phyloP scores from a whole-genome alignment of 352 stramenopile genomes.

The Thalassiosira exigua region DNA sequence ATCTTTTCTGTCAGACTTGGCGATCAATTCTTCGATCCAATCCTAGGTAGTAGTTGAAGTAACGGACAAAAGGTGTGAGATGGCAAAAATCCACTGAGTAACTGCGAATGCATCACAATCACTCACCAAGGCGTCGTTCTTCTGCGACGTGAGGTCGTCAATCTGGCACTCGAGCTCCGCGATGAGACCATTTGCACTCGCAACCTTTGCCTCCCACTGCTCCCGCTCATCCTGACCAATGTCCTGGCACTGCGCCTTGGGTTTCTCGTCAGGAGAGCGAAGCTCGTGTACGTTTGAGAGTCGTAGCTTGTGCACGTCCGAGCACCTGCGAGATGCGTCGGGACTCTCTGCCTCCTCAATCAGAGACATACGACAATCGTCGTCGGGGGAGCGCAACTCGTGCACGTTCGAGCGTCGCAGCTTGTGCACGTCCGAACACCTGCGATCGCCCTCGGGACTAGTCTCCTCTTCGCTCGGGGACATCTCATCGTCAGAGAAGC shows the following conservation, averaged over 20 bases:
- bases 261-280: too few relatives aligned
- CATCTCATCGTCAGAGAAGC: too few relatives aligned
- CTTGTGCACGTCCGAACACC: too few relatives aligned
- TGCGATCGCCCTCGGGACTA: too few relatives aligned
- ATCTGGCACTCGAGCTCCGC: constrained; percentile 33
- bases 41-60: constrained; percentile 15
- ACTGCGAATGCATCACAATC: neutral
- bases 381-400: too few relatives aligned
- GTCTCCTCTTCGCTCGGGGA: too few relatives aligned
- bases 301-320: too few relatives aligned
- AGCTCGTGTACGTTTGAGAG: too few relatives aligned
- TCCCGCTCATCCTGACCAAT: constrained; percentile 20
- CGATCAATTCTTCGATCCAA: constrained; percentile 58
- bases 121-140: constrained; percentile 55
- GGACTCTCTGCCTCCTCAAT: too few relatives aligned
- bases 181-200: constrained; percentile 43
- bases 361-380: too few relatives aligned
- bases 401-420: too few relatives aligned
- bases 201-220: constrained; percentile 34
- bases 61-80: constrained; percentile 6
- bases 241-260: constrained; percentile 1
- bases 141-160: constrained; percentile 49
- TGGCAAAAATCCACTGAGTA: neutral
- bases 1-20: too few relatives aligned
- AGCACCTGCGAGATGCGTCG: neutral